Evolutionary conservation across 306 rosid genomes (phyloP).

Genomic region (Sicyos edulis): DNA sequence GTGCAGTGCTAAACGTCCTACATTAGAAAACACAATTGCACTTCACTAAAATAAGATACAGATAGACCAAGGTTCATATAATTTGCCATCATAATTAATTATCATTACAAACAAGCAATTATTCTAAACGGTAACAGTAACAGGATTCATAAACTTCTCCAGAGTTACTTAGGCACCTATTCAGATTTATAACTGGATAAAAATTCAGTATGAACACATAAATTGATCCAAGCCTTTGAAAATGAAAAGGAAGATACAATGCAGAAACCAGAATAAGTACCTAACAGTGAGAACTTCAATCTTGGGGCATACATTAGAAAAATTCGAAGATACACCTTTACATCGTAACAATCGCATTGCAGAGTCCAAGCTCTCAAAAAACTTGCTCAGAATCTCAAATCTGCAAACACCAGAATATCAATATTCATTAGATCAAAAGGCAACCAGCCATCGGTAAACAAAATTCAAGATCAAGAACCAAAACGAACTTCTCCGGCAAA

Average conservation of each 20-base stretch:
- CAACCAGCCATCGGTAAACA: neutral
- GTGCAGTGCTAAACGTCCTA: neutral
- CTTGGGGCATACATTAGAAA: slow-evolving; percentile 36
- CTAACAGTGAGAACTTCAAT: slow-evolving; percentile 61
- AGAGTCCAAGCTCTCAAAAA: slow-evolving; percentile 51
- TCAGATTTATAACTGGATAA: neutral
- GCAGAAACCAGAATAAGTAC: slow-evolving; percentile 28
- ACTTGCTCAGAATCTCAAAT: slow-evolving; percentile 41
- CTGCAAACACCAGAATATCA: slow-evolving; percentile 27
- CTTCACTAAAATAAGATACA: neutral
- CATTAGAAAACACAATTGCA: neutral
- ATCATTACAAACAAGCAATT: too few species aligned
- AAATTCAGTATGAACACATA: neutral
- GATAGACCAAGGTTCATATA: neutral
- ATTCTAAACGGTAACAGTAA: too few species aligned
- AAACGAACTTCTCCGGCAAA: slow-evolving; percentile 38
- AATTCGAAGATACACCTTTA: slow-evolving; percentile 38
- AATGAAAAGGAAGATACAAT: neutral
- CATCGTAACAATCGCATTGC: slow-evolving; percentile 44
- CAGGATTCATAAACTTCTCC: too few species aligned
- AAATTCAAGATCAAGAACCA: neutral
- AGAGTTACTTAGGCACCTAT: too few species aligned
- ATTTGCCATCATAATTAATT: neutral
- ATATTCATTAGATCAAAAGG: too few species aligned
- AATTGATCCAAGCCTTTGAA: neutral